Base-by-base conservation (phyloP, 768 basidiomycete genomes). In the Neoboletus brunneissimus region DNA sequence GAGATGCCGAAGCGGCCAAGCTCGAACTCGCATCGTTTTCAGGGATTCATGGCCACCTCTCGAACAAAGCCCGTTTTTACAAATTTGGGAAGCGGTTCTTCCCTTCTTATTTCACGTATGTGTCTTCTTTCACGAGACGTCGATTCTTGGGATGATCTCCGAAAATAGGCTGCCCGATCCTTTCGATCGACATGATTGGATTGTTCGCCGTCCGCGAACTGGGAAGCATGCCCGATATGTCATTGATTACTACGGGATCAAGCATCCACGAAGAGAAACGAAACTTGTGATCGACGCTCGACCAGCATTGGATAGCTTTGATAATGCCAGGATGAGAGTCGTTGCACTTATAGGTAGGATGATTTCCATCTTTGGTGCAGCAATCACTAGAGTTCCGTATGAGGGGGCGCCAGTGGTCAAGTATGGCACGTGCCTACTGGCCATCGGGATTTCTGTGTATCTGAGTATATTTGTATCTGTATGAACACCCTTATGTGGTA, bases 111-210 rank as follows among this genome's bases (percentile, higher is more conserved):
- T 60, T 61, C 49, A 55, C 45, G 53, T 48, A 43, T 7, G 53
- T 38, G 16, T 23, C 3, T 45, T 22, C 41, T 1, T 22, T 20
- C 10, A 41, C 6, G 9, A 16, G 10, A 20, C 5, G 1, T 43
- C 40, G 6, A 9, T 15, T 34, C 27, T 16, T 29, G 32, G 4
- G 27, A 10, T 18, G 18, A 44, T 25, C 2, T 6, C 4, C 9
- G 3, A 40, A 5, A 32, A n/a, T 22, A 60, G 59, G 16, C 35
- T 56, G 18, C 59, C 59, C 3, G 59, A 51, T 40, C 59, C 53
- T 5, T 60, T 60, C 4, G 59, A 60, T 48, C 53, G 59, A 38
- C 59, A 61, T 5, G 59, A 61, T 43, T 56, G 59, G 59, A 61
- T 61, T 20, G 31, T 61, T 29, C 53, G 53, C 16, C 59, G 53